A percentile compares a stretch with the other conserved stretches of the same genome.
Conservation (phyloP, 202 grass and related monocot genomes). For the Schoenoplectus triqueter region DNA sequence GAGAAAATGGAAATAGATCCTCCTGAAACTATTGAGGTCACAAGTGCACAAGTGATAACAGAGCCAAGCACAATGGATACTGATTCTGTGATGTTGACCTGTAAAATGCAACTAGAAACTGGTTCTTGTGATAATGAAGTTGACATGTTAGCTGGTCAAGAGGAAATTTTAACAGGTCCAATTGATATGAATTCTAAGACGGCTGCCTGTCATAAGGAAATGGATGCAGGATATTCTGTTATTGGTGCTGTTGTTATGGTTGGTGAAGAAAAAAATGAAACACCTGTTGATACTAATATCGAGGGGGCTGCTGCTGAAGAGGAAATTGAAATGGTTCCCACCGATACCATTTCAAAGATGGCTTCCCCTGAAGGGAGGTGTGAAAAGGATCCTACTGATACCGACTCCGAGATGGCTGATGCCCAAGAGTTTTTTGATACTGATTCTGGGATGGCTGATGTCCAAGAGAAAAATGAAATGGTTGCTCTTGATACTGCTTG, state of each 20-base stretch:
- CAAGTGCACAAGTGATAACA: constrained; percentile 19
- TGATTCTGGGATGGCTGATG: constrained; percentile 28
- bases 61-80: constrained; percentile 6
- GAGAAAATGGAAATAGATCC: neutral
- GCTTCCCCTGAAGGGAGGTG: constrained; percentile 13
- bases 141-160: constrained; percentile 14
- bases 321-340: neutral
- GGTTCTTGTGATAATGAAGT: constrained; percentile 5
- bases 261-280: neutral
- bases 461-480: constrained; percentile 20
- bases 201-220: neutral
- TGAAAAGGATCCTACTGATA: constrained; percentile 12
- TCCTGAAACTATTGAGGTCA: neutral
- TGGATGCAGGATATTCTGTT: neutral
- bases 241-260: neutral
- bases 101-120: constrained; percentile 18
- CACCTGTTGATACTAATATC: neutral
- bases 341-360: neutral
- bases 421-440: constrained; percentile 40
- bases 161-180: neutral
- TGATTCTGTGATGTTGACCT: constrained; percentile 1
- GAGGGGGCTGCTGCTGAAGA: neutral
- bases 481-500: neutral
- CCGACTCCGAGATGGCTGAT: constrained; percentile 32
- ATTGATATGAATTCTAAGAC: neutral